Base-by-base conservation (phyloP, 169 alveolate genomes). In the Plasmodium coatneyi region DNA sequence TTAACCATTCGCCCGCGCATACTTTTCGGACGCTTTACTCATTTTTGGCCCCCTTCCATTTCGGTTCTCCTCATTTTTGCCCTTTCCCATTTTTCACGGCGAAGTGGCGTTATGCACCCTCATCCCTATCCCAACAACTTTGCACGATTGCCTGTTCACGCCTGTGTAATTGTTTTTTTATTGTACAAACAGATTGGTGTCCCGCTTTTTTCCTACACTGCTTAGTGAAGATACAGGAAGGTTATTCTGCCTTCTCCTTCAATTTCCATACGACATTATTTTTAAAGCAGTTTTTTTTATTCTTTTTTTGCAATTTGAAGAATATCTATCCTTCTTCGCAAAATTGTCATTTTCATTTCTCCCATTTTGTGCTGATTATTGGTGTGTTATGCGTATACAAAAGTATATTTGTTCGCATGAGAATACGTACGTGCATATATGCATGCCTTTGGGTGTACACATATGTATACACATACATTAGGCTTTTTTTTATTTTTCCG, bases 261-360 rank as follows among this genome's bases (percentile, higher is more conserved):
- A 49, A 49, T 49, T 49, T 49, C n/a, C 60, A 49, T 49, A 49
- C 60, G 7, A 49, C 25, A 12, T 49, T 49, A 14, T 49, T 14
- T 49, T 14, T 14, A 16, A 49, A 14, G 9, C 1, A 16, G 5
- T 49, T 49, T 49, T 66, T 66, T 60, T 66, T 60, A 22, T 66
- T 66, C n/a, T 19, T 66, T 66, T 66, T 66, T 66, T 66, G n/a
- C 76, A 66, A 66, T 66, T 66, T 66, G 76, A 66, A 66, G n/a
- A 66, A 66, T 19, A 28, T 25, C 76, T 41, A 66, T 19, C 76
- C 5, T 66, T 66, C 19, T 66, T 66, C n/a, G 36, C 76, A 2
- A 10, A 66, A 22, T 19, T 28, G 30, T 66, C 39, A 66, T 66
- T 7, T 66, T 7, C 22, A 66, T 66, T 66, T 66, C 36, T 66